Evolutionary conservation across 129 eudicot genomes (phyloP), one percentile per base, ranked within the genome.

Genomic region (Tagetes erecta): DNA sequence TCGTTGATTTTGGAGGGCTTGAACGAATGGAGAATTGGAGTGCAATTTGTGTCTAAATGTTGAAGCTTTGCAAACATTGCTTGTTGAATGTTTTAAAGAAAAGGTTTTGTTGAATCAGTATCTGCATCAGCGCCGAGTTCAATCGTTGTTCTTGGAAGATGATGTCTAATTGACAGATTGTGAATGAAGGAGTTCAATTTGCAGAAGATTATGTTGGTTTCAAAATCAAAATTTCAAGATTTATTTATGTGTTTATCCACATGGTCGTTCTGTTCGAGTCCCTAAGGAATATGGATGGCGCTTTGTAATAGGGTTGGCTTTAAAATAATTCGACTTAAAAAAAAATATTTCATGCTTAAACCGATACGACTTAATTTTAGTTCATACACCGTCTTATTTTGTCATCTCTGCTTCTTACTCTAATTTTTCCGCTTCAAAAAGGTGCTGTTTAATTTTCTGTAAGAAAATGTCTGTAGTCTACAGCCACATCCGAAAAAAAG

Each of bases 1-100:
- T 60, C 27, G 41, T 60, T 37, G 66, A 27, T 11, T 60, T 60
- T 35, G 10, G 41, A 4, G 66, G 42, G 4, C 20, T 60, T 60
- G 66, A 60, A 14, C 1, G 66, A 11, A 11, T 60, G 41, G 6
- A 35, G 10, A 60, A 60, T 60, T 35, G 66, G 42, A 35, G 35
- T 4, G 10, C 66, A 59, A 10, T 59, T 59, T 60, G 66, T 35
- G 11, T 89, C 91, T 56, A 85, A 42, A 62, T 80, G 74, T 66
- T 80, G 91, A 82, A 84, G 62, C 75, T 86, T 82, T 36, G 41
- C 84, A 65, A 80, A 80, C 96, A 89, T 89, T 37, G 68, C 47
- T 64, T 39, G 33, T n/a, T 64, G 13, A 5, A 12, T 64, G 3
- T 39, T 2, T 33, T 38, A 2, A 14, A 4, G 12, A 64, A n/a